phyloP scores from a whole-genome alignment of 768 basidiomycete species.

The Mycena filopes region DNA sequence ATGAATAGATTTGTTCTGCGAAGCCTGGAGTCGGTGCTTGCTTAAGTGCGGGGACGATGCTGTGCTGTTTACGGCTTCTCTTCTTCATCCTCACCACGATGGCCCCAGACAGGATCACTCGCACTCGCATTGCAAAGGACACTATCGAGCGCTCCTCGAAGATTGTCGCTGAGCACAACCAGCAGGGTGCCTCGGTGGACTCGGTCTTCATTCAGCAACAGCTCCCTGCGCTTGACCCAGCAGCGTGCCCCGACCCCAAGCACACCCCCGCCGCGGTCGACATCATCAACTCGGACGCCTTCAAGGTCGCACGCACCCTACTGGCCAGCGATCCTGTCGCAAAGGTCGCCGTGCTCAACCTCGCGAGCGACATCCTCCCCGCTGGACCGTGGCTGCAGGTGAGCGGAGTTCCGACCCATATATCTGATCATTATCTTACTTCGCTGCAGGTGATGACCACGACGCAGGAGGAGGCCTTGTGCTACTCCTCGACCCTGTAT shows the following conservation, averaged over 20 bases:
- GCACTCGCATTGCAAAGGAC: constrained; percentile 19
- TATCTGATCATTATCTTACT: no score
- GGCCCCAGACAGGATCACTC: constrained; percentile 1
- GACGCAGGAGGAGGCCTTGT: constrained; percentile 57
- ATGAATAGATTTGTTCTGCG: no score
- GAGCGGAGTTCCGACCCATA: neutral
- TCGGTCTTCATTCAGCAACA: constrained; percentile 43
- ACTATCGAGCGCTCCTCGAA: constrained; percentile 27
- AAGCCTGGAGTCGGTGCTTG: no score
- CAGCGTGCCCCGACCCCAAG: constrained; percentile 26
- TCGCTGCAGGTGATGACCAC: constrained; percentile 19
- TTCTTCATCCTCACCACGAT: constrained; percentile 12
- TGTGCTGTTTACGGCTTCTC: neutral
- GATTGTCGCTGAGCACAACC: constrained; percentile 40
- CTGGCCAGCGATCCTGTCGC: constrained; percentile 40
- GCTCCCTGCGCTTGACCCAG: constrained; percentile 38
- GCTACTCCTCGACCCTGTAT: constrained; percentile 60
- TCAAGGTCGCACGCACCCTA: constrained; percentile 46
- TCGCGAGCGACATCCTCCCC: constrained; percentile 49
- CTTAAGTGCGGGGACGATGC: no score
- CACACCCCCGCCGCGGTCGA: constrained; percentile 33
- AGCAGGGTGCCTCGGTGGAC: constrained; percentile 44
- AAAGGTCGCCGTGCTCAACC: constrained; percentile 50
- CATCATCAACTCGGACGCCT: constrained; percentile 51
- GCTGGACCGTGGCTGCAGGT: constrained; percentile 24